phyloP scores from a whole-genome alignment of 257 asterid species.

The Petunia secreta region DNA sequence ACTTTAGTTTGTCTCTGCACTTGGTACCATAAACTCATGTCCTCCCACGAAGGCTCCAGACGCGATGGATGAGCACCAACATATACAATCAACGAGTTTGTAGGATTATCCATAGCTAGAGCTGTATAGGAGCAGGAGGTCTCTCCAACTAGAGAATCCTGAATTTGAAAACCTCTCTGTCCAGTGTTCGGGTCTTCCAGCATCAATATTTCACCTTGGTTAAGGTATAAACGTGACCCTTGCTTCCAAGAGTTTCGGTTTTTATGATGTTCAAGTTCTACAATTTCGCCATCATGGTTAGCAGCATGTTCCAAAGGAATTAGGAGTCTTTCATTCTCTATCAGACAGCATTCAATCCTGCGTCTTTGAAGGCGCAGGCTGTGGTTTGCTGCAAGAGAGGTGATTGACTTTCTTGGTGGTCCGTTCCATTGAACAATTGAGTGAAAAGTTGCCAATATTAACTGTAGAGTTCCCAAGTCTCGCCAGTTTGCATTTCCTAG shows the following conservation, averaged over 20 bases:
- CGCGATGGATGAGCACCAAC: conserved; percentile 84
- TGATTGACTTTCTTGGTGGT: conserved; percentile 75
- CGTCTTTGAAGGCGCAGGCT: conserved; percentile 79
- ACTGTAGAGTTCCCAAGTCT: conserved; percentile 69
- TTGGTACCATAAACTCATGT: conserved; percentile 89
- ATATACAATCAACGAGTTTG: conserved; percentile 47
- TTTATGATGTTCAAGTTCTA: conserved; percentile 37
- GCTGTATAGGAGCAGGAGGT: conserved; percentile 57
- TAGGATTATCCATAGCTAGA: conserved; percentile 40
- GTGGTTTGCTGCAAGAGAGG: conserved; percentile 70
- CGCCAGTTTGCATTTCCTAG: conserved; percentile 92
- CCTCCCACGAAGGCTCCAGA: conserved; percentile 86
- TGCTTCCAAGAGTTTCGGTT: conserved; percentile 38
- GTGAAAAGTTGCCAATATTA: conserved; percentile 65
- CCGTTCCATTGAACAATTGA: conserved; percentile 71
- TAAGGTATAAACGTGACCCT: conserved; percentile 51
- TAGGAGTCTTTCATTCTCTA: conserved; percentile 43
- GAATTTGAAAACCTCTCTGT: conserved; percentile 56
- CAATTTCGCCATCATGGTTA: conserved; percentile 50
- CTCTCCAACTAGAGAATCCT: conserved; percentile 41
- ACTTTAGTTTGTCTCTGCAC: conserved; percentile 87
- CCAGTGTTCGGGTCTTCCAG: conserved; percentile 71
- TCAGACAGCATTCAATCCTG: conserved; percentile 48
- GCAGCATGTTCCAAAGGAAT: conserved; percentile 41
- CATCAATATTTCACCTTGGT: conserved; percentile 55